A percentile compares a stretch with the other conserved stretches of the same genome.
Conservation (phyloP, 768 basidiomycete genomes). For the Dictyophora rubrovolvata region DNA sequence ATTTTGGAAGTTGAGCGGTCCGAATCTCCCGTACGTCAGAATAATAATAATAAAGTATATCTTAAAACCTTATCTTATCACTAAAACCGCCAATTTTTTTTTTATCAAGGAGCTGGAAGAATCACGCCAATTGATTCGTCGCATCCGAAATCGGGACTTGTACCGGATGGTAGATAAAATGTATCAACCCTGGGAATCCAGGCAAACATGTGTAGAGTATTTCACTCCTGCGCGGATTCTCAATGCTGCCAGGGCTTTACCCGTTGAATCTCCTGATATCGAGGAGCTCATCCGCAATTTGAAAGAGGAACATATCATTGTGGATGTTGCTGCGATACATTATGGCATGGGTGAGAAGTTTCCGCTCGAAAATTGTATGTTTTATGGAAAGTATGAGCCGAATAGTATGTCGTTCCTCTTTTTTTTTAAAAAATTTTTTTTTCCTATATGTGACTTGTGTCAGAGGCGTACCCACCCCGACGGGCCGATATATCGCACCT, state of each 20-base stretch:
- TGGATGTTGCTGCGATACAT: slow-evolving; percentile 58
- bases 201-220: slow-evolving; percentile 15
- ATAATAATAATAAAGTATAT: background rate
- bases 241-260: slow-evolving; percentile 23
- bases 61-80: background rate
- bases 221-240: slow-evolving; percentile 36
- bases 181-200: slow-evolving; percentile 28
- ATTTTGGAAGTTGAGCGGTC: slow-evolving; percentile 49
- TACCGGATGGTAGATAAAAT: slow-evolving; percentile 65
- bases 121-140: slow-evolving; percentile 50
- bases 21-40: slow-evolving; percentile 33
- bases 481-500: slow-evolving; percentile 57
- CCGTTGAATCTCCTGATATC: slow-evolving; percentile 10
- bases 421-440: background rate
- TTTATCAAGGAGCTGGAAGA: slow-evolving; percentile 42
- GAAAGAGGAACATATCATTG: slow-evolving; percentile 43
- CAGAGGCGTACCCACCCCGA: slow-evolving; percentile 31
- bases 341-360: slow-evolving; percentile 66
- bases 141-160: slow-evolving; percentile 52
- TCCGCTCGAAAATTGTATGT: slow-evolving; percentile 59
- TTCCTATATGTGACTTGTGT: background rate
- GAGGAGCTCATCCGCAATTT: slow-evolving; percentile 26
- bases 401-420: slow-evolving; percentile 32
- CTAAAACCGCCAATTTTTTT: background rate
- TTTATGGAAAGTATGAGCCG: slow-evolving; percentile 59